Conservation (phyloP, 495 filamentous ascomycete species). For the Lichenothelia convexa region DNA sequence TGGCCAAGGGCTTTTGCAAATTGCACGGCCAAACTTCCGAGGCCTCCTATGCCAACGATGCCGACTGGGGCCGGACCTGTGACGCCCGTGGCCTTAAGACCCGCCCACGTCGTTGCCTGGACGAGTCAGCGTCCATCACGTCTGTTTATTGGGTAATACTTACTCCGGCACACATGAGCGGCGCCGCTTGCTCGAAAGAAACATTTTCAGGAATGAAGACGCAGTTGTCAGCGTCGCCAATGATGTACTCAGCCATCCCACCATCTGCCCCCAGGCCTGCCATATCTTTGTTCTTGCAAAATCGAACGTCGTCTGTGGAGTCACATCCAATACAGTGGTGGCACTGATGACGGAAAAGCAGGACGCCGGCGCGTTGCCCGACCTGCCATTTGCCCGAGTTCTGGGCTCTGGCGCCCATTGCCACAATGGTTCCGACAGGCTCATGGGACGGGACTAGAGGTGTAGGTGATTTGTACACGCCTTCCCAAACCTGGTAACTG, state of each 20-base stretch:
- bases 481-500: too few relatives aligned
- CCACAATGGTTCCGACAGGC: constrained; percentile 36
- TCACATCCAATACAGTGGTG: constrained; percentile 31
- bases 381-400: too few relatives aligned
- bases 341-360: constrained; percentile 29
- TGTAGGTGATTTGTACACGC: constrained; percentile 22
- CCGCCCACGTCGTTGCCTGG: constrained; percentile 37
- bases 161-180: constrained; percentile 38
- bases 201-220: constrained; percentile 29
- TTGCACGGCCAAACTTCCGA: constrained; percentile 36
- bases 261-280: constrained; percentile 31
- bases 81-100: constrained; percentile 25
- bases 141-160: too few relatives aligned
- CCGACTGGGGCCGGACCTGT: constrained; percentile 28
- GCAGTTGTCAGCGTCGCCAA: constrained; percentile 27
- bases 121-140: too few relatives aligned
- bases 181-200: constrained; percentile 31
- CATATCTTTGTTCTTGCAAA: constrained; percentile 23
- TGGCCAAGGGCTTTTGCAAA: constrained; percentile 35
- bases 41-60: constrained; percentile 36
- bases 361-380: too few relatives aligned
- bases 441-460: constrained; percentile 40
- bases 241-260: constrained; percentile 33
- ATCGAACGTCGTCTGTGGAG: constrained; percentile 25
- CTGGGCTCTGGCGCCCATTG: constrained; percentile 25